Evolutionary conservation across 208 protist genomes (phyloP), one percentile per base, ranked within the genome.

Genomic region (Trichomonas gallinae): DNA sequence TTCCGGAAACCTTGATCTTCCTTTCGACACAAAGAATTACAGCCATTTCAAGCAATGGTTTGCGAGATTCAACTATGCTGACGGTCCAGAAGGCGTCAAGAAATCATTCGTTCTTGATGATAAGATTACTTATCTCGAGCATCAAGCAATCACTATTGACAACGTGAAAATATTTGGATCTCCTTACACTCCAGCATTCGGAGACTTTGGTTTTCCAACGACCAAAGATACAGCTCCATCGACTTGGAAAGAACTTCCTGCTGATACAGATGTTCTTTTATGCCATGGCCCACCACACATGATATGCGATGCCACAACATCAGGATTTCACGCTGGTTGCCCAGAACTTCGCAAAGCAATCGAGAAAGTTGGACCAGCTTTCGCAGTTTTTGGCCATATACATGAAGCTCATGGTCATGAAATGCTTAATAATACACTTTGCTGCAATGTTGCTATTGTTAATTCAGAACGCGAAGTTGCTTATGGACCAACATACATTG

Each of bases 301-400:
- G 26, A 42, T 48, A 45, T 44, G 93, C 31, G 93, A 96, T 82
- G 42, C 9, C 3, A 40, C 51, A 48, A 38, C 40, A 10, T n/a
- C 46, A 44, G 93, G 93, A 6, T 96, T 63, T 10, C 31, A 82
- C 6, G 36, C 26, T 45, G 93, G 93, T 15, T 96, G 49, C 23
- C 21, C 15, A 31, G 93, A 83, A 44, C 40, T 96, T 23, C 15
- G 46, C 9, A 46, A 42, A 46, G 36, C 49, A 31, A 46, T 96
- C 38, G 51, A 82, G 34, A 45, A 26, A 46, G 93, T 82, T 23
- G 72, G 72, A 46, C 93, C 93, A 31, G 51, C 46, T 42, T 15
- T 83, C 21, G 36, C 15, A 31, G 49, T 96, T 44, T 96, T 96
- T 96, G 93, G 93, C 23, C 93, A 96, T 45, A 96, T 96, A n/a